Conservation (phyloP, 331 rosid species). For the Rosa hybrid region DNA sequence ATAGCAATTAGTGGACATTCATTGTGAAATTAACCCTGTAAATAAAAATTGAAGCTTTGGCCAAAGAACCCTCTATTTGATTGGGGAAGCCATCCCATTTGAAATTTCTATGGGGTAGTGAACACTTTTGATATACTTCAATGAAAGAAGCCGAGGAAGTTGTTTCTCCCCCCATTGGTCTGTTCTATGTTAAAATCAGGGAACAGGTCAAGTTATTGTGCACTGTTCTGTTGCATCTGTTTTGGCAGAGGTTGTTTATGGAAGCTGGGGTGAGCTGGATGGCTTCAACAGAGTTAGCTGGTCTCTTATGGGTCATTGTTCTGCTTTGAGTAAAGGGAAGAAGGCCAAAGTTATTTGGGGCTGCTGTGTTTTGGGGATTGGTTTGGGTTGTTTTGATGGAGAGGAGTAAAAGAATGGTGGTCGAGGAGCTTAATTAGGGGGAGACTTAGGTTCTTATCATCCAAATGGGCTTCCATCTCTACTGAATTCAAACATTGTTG, state of each 20-base stretch:
- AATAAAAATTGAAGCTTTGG: constrained; percentile 3
- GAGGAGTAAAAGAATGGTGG: not conserved
- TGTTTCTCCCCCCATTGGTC: no score
- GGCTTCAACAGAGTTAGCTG: no score
- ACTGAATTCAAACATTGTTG: not conserved
- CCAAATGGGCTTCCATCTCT: not conserved
- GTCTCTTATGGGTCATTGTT: no score
- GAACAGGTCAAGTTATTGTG: not conserved
- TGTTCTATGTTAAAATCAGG: no score
- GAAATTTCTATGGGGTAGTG: not conserved
- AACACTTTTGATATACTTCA: no score
- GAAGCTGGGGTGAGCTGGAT: no score
- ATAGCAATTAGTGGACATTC: not conserved
- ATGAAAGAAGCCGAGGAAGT: no score
- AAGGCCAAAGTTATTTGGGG: no score
- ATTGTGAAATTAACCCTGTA: not conserved
- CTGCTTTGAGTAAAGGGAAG: no score
- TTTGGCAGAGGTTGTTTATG: not conserved
- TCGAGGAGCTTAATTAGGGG: not conserved
- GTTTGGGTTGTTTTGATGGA: not conserved
- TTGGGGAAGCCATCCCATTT: not conserved
- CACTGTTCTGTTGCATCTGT: not conserved
- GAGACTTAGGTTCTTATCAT: not conserved
- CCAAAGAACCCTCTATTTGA: not conserved
- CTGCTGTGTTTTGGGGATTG: not conserved